These are phyloP conservation scores for Erigeron philadelphicus DNA, from an alignment of 140 eudicot genomes.

Conservation along the genomic window DNA sequence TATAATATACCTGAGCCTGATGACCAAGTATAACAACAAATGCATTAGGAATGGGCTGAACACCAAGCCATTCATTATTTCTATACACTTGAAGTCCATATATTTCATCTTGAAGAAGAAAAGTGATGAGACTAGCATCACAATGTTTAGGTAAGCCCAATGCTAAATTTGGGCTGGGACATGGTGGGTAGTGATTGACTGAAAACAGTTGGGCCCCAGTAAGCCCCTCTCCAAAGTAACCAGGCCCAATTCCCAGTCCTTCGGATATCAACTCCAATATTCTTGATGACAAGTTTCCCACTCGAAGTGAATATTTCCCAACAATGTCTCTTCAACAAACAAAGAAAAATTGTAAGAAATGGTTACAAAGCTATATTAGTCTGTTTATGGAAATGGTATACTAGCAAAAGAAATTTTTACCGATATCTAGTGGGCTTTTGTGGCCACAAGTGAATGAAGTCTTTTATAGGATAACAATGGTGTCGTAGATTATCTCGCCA, in stretches of 20 bases:
- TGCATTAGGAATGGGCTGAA: slow-evolving; percentile 45
- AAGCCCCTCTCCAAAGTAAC: slow-evolving; percentile 3
- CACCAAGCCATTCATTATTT: slow-evolving; percentile 41
- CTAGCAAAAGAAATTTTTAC: slow-evolving; percentile 19
- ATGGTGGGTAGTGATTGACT: slow-evolving; percentile 39
- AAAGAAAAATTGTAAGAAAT: not conserved
- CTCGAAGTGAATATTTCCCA: slow-evolving; percentile 16
- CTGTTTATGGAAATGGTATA: not conserved
- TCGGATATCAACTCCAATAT: slow-evolving; percentile 37
- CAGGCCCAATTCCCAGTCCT: slow-evolving; percentile 38
- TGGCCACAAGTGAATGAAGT: slow-evolving; percentile 45
- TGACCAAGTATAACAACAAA: slow-evolving; percentile 52
- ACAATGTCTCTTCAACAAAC: slow-evolving; percentile 26
- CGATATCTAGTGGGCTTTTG: slow-evolving; percentile 39
- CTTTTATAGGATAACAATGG: slow-evolving; percentile 37
- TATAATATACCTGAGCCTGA: slow-evolving; percentile 42
- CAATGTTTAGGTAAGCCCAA: slow-evolving; percentile 41
- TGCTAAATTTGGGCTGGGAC: slow-evolving; percentile 46
- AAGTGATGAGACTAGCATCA: slow-evolving; percentile 42
- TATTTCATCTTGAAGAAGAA: slow-evolving; percentile 42
- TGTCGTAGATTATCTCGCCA: slow-evolving; percentile 55
- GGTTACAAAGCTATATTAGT: not conserved
- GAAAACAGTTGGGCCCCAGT: slow-evolving; percentile 25
- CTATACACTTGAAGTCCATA: slow-evolving; percentile 41
- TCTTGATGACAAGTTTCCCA: slow-evolving; percentile 28